phyloP scores from a whole-genome alignment of 495 filamentous ascomycete species.

The Talaromyces stipitatus region DNA sequence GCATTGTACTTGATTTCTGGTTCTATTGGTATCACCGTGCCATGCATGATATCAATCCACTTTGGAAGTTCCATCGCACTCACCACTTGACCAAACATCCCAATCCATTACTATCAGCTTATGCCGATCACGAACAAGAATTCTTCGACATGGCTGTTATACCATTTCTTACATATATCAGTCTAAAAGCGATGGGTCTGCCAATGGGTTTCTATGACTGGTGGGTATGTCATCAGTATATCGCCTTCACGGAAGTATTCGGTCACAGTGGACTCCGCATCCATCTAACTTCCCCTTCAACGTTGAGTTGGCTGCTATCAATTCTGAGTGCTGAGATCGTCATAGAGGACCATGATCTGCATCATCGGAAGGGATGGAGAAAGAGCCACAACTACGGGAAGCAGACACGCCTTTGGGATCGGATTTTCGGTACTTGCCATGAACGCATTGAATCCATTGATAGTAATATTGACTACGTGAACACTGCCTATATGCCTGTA shows the following conservation, averaged over 20 bases:
- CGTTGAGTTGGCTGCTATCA: slow-evolving; percentile 20
- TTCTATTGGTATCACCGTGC: slow-evolving; percentile 35
- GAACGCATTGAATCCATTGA: slow-evolving; percentile 21
- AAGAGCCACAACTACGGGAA: slow-evolving; percentile 34
- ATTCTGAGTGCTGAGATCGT: slow-evolving; percentile 25
- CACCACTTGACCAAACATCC: slow-evolving; percentile 36
- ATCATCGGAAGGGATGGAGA: slow-evolving; percentile 34
- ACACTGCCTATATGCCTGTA: slow-evolving; percentile 23
- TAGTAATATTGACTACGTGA: slow-evolving; percentile 26
- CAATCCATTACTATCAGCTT: slow-evolving; percentile 26
- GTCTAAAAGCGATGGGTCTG: slow-evolving; percentile 22
- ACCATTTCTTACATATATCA: slow-evolving; percentile 27
- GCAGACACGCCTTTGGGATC: slow-evolving; percentile 34
- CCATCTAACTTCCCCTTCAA: slow-evolving; percentile 22
- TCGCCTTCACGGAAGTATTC: slow-evolving; percentile 26
- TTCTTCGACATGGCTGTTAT: slow-evolving; percentile 31
- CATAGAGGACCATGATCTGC: slow-evolving; percentile 33
- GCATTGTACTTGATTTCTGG: slow-evolving; percentile 34
- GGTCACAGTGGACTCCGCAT: slow-evolving; percentile 29
- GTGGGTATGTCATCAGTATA: slow-evolving; percentile 34
- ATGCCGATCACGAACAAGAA: slow-evolving; percentile 30
- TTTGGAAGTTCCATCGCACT: slow-evolving; percentile 35
- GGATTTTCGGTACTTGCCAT: slow-evolving; percentile 27
- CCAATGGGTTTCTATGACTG: slow-evolving; percentile 35
- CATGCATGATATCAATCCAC: slow-evolving; percentile 23